phyloP scores from a whole-genome alignment of 495 filamentous ascomycete species.

The Penicillium alfredii region DNA sequence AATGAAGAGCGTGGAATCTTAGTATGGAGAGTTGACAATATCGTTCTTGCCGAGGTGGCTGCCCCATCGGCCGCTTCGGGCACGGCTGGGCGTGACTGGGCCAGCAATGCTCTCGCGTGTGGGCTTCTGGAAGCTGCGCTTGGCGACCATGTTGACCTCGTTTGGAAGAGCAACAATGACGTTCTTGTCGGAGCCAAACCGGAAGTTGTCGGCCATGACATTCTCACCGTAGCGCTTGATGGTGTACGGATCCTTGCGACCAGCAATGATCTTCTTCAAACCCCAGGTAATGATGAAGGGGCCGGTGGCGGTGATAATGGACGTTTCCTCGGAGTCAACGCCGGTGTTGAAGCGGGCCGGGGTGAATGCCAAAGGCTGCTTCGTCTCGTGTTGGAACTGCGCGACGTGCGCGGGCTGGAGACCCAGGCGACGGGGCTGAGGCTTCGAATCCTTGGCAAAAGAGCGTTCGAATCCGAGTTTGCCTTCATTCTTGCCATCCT shows the following conservation, averaged over 20 bases:
- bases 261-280: constrained; percentile 75
- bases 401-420: constrained; percentile 86
- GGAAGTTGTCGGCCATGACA: constrained; percentile 98
- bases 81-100: constrained; percentile 49
- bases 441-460: constrained; percentile 88
- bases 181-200: constrained; percentile 93
- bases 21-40: constrained; percentile 83
- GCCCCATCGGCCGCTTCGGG: constrained; percentile 40
- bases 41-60: constrained; percentile 63
- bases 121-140: constrained; percentile 74
- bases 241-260: constrained; percentile 78
- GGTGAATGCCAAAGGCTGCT: constrained; percentile 78
- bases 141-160: constrained; percentile 95
- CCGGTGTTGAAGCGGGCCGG: constrained; percentile 92
- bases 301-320: constrained; percentile 94
- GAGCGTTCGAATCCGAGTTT: constrained; percentile 95
- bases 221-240: constrained; percentile 95
- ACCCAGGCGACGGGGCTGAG: constrained; percentile 84
- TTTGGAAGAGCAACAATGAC: constrained; percentile 95
- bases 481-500: constrained; percentile 91
- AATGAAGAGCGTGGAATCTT: constrained; percentile 11
- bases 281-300: constrained; percentile 98
- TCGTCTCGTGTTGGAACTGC: constrained; percentile 94
- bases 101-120: constrained; percentile 87
- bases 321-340: constrained; percentile 69